A percentile compares a stretch with the other conserved stretches of the same genome.
These are phyloP conservation scores for Aplosporella prunicola DNA, from an alignment of 2,329 filamentous ascomycete genomes.

Conservation along the genomic window DNA sequence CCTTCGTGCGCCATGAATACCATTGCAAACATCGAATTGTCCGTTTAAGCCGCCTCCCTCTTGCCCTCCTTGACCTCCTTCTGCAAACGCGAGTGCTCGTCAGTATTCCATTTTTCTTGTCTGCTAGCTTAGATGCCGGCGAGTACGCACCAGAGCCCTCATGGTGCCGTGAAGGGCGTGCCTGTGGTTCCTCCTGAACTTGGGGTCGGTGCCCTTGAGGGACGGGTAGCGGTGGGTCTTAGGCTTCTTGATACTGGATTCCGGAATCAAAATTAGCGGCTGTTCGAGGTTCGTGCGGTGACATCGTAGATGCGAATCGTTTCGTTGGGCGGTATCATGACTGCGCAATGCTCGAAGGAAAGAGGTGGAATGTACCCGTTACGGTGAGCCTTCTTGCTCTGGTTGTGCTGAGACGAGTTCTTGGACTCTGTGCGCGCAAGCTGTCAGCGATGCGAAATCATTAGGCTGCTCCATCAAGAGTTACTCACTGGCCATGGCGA, in stretches of 20 bases:
- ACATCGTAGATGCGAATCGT: conserved; percentile 2
- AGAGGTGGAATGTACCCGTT: conserved; percentile 68
- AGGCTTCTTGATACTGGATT: conserved; percentile 94
- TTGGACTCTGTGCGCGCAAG: conserved; percentile 69
- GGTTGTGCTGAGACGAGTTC: conserved; percentile 99
- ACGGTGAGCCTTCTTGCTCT: conserved; percentile 96
- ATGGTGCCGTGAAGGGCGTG: conserved; percentile 98
- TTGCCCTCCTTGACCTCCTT: conserved; percentile 98
- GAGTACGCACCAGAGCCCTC: conserved; percentile 78
- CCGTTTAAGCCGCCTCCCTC: conserved; percentile 68
- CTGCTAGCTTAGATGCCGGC: conserved; percentile 3
- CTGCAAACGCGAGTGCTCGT: conserved; percentile 39
- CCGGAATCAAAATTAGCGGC: no score
- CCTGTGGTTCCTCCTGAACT: conserved; percentile 99
- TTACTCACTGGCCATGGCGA: conserved; percentile 63
- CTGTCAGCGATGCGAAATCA: neutral
- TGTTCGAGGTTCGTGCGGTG: no score
- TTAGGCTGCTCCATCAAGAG: no score
- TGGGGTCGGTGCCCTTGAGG: conserved; percentile 96
- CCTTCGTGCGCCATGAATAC: conserved; percentile 11
- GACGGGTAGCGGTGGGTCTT: conserved; percentile 99
- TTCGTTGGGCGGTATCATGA: no score
- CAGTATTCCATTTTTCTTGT: neutral
- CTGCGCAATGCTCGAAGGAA: neutral
- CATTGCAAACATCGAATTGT: conserved; percentile 4